Evolutionary conservation across 106 monocot genomes (phyloP), one percentile per base, ranked within the genome.

Genomic region (Vanilla planifolia): DNA sequence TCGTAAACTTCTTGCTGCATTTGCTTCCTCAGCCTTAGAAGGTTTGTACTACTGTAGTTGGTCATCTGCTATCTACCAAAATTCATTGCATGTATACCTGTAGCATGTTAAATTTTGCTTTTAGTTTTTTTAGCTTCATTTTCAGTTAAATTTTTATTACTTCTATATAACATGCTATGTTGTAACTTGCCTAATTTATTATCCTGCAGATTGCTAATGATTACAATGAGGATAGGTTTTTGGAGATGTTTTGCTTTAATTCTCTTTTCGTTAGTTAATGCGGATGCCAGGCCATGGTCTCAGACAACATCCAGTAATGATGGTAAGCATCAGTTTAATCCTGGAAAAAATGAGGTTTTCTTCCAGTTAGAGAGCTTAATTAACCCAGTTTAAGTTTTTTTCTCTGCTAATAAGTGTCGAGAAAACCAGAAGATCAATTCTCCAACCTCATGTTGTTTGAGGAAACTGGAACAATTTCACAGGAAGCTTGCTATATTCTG

Each of bases 201-300:
- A 6, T 28, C n/a, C 6, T 3, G 0, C 53, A 55, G 53, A 55
- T 30, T 55, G 28, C 53, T 30, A 5, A 32, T 14, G n/a, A 23
- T 55, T 30, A 55, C 2, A 32, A 30, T 55, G 53, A 55, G 32
- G 30, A 55, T n/a, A 5, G 53, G 29, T 55, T 32, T 55, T 27
- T 6, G 30, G 0, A 32, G 11, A 16, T 32, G 30, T 8, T 32
- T 55, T 30, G 28, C 32, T 55, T 30, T 55, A 0, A 13, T 55
- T 27, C 32, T 55, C 32, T 30, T 55, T 32, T 55, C 53, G 32
- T 55, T 55, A 55, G 27, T 30, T 8, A 55, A 55, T 55, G 30
- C 32, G 53, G 15, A 32, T 32, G 53, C 32, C 3, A 30, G 28
- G 53, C 23, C 13, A 30, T 55, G 53, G 32, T 30, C 30, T 55